phyloP scores from a whole-genome alignment of 1,284 basidiomycete species.

The Boletus mariae region DNA sequence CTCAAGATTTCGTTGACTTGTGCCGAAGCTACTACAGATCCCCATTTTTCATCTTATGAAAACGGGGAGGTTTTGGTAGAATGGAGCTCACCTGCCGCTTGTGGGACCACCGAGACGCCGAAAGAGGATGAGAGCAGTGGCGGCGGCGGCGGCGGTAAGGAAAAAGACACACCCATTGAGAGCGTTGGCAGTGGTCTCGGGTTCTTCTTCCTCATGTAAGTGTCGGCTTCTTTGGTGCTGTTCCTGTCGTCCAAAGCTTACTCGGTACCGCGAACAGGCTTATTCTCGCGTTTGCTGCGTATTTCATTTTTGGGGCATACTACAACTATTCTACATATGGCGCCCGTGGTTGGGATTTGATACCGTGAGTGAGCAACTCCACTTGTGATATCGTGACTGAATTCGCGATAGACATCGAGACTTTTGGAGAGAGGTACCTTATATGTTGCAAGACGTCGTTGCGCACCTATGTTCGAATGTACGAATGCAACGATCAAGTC shows the following conservation, averaged over 20 bases:
- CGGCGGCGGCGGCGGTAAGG: slow-evolving; percentile 34
- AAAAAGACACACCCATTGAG: slow-evolving; percentile 30
- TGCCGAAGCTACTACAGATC: slow-evolving; percentile 40
- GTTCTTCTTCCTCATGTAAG: slow-evolving; percentile 81
- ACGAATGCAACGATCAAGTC: slow-evolving; percentile 59
- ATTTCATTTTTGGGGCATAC: slow-evolving; percentile 74
- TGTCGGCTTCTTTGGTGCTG: slow-evolving; percentile 12
- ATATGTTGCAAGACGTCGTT: slow-evolving; percentile 72
- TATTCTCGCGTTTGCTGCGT: slow-evolving; percentile 60
- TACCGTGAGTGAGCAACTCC: slow-evolving; percentile 55
- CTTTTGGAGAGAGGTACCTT: slow-evolving; percentile 84
- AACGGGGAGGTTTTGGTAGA: slow-evolving; percentile 50
- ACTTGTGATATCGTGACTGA: slow-evolving; percentile 4
- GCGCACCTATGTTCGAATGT: slow-evolving; percentile 72
- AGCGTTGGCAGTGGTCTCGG: slow-evolving; percentile 71
- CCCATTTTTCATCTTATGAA: slow-evolving; percentile 59
- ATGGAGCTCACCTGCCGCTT: slow-evolving; percentile 58
- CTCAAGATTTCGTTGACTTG: slow-evolving; percentile 63
- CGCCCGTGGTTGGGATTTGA: slow-evolving; percentile 71
- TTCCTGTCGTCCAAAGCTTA: neutral
- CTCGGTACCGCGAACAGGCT: slow-evolving; percentile 42
- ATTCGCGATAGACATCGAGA: slow-evolving; percentile 64
- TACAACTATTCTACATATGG: slow-evolving; percentile 84
- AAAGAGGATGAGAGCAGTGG: slow-evolving; percentile 35
- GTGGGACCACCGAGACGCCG: slow-evolving; percentile 36